Evolutionary conservation across 2,329 filamentous ascomycete species (phyloP).

Genomic region (Rhytidhysteron rufulum): DNA sequence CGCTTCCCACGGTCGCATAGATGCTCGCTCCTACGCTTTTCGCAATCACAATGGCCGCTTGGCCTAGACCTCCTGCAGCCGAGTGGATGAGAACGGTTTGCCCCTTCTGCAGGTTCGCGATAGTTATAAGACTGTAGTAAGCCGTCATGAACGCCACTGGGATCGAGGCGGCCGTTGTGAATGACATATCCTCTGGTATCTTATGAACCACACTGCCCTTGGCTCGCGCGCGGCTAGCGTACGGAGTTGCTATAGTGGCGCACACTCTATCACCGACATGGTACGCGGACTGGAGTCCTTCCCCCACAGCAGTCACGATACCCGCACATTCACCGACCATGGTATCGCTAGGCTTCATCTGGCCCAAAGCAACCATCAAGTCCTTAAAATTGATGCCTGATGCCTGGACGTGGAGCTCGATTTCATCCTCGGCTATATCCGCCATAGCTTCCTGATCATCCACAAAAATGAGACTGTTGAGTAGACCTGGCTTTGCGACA

Average conservation of each 20-base stretch:
- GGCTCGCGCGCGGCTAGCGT: no score
- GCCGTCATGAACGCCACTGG: constrained; percentile 5
- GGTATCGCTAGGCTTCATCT: constrained; percentile 14
- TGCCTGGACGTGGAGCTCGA: constrained; percentile 6
- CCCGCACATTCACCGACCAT: constrained; percentile 9
- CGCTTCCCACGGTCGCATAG: constrained; percentile 10
- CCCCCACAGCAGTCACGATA: constrained; percentile 3
- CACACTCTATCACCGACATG: no score
- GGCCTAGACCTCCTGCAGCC: constrained; percentile 12
- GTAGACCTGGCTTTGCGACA: constrained; percentile 4
- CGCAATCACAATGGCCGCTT: constrained; percentile 11
- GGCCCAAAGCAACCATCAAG: constrained; percentile 20
- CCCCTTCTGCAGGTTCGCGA: constrained; percentile 16
- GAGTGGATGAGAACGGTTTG: constrained; percentile 19
- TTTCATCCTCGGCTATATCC: constrained; percentile 1
- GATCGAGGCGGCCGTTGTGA: constrained; percentile 4
- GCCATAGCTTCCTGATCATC: constrained; percentile 1
- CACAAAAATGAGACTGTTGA: constrained; percentile 8
- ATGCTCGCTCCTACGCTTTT: constrained; percentile 6
- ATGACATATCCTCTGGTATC: constrained; percentile 11
- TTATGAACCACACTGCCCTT: no score
- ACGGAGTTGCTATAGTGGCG: no score
- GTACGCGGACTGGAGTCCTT: no score
- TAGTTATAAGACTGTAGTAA: constrained; percentile 15
- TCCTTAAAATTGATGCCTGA: constrained; percentile 16